These are phyloP conservation scores for Amylostereum areolatum DNA, from an alignment of 1,284 basidiomycete species.

Conservation along the genomic window DNA sequence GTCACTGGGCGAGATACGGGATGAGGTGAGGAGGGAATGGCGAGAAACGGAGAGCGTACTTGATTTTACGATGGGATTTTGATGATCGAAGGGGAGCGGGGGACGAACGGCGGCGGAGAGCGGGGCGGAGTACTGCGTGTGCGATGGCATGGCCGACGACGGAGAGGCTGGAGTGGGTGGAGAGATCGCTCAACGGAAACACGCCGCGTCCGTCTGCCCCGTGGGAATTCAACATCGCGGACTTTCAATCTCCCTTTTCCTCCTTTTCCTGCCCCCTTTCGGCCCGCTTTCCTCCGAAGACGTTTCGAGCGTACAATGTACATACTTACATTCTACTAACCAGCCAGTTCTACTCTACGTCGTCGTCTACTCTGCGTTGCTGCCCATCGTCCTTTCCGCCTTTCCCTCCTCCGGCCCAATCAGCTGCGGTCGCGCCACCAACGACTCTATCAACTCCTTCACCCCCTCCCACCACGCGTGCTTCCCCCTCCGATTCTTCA, in stretches of 20 bases:
- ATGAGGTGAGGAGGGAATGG: conserved; percentile 8
- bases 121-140: conserved; percentile 12
- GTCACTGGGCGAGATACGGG: conserved; percentile 9
- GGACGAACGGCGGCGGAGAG: conserved; percentile 25
- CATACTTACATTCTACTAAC: neutral
- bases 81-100: conserved; percentile 28
- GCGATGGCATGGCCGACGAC: conserved; percentile 11
- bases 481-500: conserved; percentile 84
- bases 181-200: neutral
- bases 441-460: conserved; percentile 66
- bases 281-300: no score
- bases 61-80: conserved; percentile 34
- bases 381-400: no score
- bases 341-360: neutral
- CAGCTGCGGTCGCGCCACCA: conserved; percentile 60
- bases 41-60: conserved; percentile 24
- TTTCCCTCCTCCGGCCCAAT: conserved; percentile 2
- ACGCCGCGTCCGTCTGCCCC: no score
- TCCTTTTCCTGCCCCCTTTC: no score
- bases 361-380: neutral
- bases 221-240: neutral
- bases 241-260: neutral
- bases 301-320: no score
- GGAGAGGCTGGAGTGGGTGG: neutral
- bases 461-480: conserved; percentile 76